A percentile compares a stretch with the other conserved stretches of the same genome.
Evolutionary conservation across 257 asterid species (phyloP).

Genomic region (Solanum chilense): DNA sequence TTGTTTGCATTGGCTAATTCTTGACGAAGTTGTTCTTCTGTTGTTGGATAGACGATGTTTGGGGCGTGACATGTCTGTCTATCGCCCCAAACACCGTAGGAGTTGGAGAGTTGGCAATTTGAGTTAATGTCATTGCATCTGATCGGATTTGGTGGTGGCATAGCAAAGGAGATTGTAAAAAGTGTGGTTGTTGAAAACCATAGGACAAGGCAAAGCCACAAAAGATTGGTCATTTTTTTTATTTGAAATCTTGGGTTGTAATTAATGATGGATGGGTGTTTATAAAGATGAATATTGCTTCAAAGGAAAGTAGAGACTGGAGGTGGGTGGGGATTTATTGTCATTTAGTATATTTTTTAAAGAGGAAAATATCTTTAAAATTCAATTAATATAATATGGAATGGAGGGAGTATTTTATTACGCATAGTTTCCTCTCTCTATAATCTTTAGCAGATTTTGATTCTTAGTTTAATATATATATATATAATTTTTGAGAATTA

Average conservation of each 20-base stretch:
- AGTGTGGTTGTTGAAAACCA: not conserved
- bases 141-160: conserved; percentile 67
- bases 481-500: too few relatives aligned
- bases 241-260: not conserved
- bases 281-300: conserved; percentile 13
- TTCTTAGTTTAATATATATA: too few relatives aligned
- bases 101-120: conserved; percentile 46
- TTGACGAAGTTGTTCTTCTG: conserved; percentile 47
- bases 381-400: too few relatives aligned
- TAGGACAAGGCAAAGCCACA: not conserved
- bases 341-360: too few relatives aligned
- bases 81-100: conserved; percentile 73
- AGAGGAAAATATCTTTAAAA: too few relatives aligned
- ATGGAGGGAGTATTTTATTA: too few relatives aligned
- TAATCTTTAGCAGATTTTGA: too few relatives aligned
- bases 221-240: conserved; percentile 1
- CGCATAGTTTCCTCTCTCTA: too few relatives aligned
- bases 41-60: conserved; percentile 43
- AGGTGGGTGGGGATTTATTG: not conserved
- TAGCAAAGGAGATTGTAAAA: conserved; percentile 11
- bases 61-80: conserved; percentile 39
- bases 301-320: conserved; percentile 10
- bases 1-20: conserved; percentile 53
- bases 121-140: conserved; percentile 20
- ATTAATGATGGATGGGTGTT: not conserved